Evolutionary conservation across 2,329 filamentous ascomycete genomes (phyloP).

Genomic region (Penicillium sp.): DNA sequence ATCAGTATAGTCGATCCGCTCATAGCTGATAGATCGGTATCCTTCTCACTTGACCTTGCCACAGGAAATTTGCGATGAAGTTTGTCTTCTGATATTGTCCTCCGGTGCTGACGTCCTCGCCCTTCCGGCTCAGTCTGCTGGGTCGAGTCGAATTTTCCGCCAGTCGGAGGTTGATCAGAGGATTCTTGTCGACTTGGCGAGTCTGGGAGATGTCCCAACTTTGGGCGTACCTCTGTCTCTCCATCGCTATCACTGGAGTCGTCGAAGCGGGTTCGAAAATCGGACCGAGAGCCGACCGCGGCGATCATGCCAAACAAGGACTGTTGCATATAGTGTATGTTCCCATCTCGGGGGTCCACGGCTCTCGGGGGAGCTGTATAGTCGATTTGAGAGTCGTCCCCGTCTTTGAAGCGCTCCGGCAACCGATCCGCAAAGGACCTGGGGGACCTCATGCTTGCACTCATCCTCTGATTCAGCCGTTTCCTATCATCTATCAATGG

Average conservation of each 20-base stretch:
- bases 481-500: conserved; percentile 36
- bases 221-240: conserved; percentile 38
- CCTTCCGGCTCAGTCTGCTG: conserved; percentile 22
- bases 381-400: conserved; percentile 60
- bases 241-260: conserved; percentile 78
- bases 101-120: conserved; percentile 52
- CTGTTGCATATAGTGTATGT: conserved; percentile 76
- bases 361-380: conserved; percentile 54
- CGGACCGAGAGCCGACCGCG: conserved; percentile 76
- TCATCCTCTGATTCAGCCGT: conserved; percentile 41
- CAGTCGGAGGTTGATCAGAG: conserved; percentile 2
- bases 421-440: conserved; percentile 51
- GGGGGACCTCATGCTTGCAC: conserved; percentile 42
- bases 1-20: conserved; percentile 19
- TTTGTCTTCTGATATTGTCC: conserved; percentile 63
- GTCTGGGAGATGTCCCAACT: conserved; percentile 12
- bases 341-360: conserved; percentile 38
- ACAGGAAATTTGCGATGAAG: conserved; percentile 60
- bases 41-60: conserved; percentile 40
- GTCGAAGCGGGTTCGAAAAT: conserved; percentile 79
- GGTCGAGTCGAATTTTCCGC: conserved; percentile 2
- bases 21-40: conserved; percentile 22
- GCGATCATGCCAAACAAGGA: conserved; percentile 92
- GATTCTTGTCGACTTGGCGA: conserved; percentile 4
- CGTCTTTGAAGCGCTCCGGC: conserved; percentile 58